Conservation (phyloP, 2,329 filamentous ascomycete genomes). For the Thelonectria blattea region DNA sequence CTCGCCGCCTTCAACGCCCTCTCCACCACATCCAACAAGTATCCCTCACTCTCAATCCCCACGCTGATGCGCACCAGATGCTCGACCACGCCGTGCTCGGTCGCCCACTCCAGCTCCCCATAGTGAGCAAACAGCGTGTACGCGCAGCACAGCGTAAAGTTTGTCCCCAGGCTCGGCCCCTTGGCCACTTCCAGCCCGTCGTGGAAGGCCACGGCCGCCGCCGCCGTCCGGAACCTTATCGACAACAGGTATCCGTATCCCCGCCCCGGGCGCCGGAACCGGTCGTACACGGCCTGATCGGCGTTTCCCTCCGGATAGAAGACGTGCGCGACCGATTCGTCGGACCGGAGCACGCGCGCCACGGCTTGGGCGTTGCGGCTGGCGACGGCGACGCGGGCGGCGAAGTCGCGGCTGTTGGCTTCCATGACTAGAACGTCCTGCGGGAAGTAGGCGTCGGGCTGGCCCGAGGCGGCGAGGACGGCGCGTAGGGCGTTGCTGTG, state of each 20-base stretch:
- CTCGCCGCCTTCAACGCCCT: constrained; percentile 26
- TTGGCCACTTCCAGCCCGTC: constrained; percentile 54
- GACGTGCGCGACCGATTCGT: constrained; percentile 35
- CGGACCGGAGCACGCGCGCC: too few species aligned
- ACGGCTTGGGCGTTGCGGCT: too few species aligned
- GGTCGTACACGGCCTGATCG: constrained; percentile 42
- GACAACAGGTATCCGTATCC: constrained; percentile 60
- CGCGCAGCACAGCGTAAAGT: constrained; percentile 50
- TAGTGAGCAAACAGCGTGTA: constrained; percentile 51
- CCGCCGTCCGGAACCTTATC: constrained; percentile 51
- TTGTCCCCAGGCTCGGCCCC: constrained; percentile 59
- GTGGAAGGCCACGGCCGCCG: constrained; percentile 52
- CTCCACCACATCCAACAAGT: constrained; percentile 33
- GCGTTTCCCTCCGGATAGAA: constrained; percentile 50
- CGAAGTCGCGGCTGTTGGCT: too few species aligned
- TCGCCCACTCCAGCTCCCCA: constrained; percentile 45
- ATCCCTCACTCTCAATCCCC: constrained; percentile 49
- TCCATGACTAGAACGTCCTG: too few species aligned
- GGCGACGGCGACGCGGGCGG: too few species aligned
- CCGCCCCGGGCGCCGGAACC: constrained; percentile 43
- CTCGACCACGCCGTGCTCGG: constrained; percentile 46
- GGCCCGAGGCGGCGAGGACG: too few species aligned
- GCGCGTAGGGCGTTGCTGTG: too few species aligned
- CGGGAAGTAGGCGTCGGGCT: too few species aligned
- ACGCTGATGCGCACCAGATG: constrained; percentile 53